Evolutionary conservation across 805 yeast genomes (phyloP).

Genomic region (Myxozyma melibiosi): DNA sequence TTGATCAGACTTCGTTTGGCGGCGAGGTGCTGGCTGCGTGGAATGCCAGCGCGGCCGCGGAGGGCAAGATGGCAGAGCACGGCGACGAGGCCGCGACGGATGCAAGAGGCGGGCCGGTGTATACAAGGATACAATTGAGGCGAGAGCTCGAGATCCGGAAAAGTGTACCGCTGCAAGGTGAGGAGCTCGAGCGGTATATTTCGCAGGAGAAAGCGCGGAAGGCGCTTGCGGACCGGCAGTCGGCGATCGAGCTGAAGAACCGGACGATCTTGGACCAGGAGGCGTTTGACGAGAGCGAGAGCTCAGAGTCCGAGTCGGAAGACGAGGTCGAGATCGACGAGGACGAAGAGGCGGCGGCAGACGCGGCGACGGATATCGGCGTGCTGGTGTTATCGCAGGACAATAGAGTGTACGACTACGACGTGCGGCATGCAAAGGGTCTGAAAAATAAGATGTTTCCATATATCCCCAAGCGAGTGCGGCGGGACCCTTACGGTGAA

Average conservation of each 20-base stretch:
- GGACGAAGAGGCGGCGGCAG: slow-evolving; percentile 39
- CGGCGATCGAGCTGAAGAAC: slow-evolving; percentile 45
- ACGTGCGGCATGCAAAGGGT: slow-evolving; percentile 49
- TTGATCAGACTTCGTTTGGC: slow-evolving; percentile 53
- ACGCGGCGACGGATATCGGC: slow-evolving; percentile 33
- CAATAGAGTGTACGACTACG: slow-evolving; percentile 53
- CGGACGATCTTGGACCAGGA: slow-evolving; percentile 42
- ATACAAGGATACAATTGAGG: slow-evolving; percentile 9
- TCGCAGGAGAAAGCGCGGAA: slow-evolving; percentile 34
- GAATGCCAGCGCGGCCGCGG: slow-evolving; percentile 11
- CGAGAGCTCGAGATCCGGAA: slow-evolving; percentile 38
- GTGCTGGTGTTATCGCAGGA: slow-evolving; percentile 37
- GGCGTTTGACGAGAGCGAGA: slow-evolving; percentile 26
- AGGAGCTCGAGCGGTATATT: slow-evolving; percentile 40
- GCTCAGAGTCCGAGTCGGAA: slow-evolving; percentile 19
- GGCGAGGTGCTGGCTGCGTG: slow-evolving; percentile 48
- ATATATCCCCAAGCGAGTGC: slow-evolving; percentile 54
- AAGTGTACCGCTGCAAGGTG: slow-evolving; percentile 42
- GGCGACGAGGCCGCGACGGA: slow-evolving; percentile 2
- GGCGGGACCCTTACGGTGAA: slow-evolving; percentile 87
- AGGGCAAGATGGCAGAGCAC: not conserved
- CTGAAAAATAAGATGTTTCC: slow-evolving; percentile 64
- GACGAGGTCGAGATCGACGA: slow-evolving; percentile 37
- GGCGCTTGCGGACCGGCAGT: slow-evolving; percentile 35
- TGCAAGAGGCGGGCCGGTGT: not conserved